Evolutionary conservation across 306 rosid species (phyloP), one percentile per base, ranked within the genome.

Genomic region (Castanea crenata): DNA sequence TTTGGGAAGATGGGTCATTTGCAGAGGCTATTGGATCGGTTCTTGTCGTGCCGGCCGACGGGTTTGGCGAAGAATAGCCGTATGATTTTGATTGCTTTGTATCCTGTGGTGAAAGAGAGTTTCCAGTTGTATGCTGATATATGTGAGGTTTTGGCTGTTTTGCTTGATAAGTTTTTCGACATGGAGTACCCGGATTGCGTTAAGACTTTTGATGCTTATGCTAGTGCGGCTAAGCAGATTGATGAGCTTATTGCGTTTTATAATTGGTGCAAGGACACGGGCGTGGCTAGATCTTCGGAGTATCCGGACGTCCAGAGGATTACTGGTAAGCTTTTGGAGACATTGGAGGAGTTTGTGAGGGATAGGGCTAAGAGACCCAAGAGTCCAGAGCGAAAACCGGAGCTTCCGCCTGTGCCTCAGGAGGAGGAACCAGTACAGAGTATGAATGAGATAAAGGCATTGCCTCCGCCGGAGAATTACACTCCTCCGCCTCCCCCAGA

Each of bases 271-370:
- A 95, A 91, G 86, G 97, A 95, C 10, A 87, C 85, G 0, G 99
- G 98, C 5, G 90, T 95, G 65, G 90, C 92, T 0, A 88, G 99
- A 71, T 93, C 99, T 16, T 93, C 99, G 0, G 99, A 95, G 92
- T 95, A 90, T 55, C 99, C 99, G 0, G 98, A 93, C 69, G 92
- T 95, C 79, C 99, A 91, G 88, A 93, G 78, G 85, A 91, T 95
- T 73, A 91, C 98, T 58, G 77, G 93, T n/a, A 95, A 95, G 85
- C 78, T 95, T 52, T 80, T 95, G 74, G 99, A 93, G 83, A 95
- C 99, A 2, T 72, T 95, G 80, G 99, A 95, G 87, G 99, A 95
- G 90, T 95, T 95, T 78, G 93, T 93, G 78, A 90, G 97, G 88
- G 99, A 95, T 75, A 86, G 97, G 76, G 91, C 92, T 4, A 95